These are phyloP conservation scores for Nakazawaea ernobii DNA, from an alignment of 805 yeast species.

Conservation along the genomic window DNA sequence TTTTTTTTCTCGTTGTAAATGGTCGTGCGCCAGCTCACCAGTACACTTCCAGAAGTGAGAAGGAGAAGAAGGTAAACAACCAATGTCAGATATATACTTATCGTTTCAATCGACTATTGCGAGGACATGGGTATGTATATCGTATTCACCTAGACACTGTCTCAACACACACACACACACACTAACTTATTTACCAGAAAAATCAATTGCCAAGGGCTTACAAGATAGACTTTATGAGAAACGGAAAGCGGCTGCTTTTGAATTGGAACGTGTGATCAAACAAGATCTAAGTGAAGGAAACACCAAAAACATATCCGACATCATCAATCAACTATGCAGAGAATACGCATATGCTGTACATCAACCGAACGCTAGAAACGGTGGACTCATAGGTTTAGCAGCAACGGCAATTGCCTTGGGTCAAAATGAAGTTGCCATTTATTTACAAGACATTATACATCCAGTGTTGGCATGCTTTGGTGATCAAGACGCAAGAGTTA, in stretches of 20 bases:
- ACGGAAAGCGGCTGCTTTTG: constrained; percentile 72
- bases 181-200: constrained; percentile 33
- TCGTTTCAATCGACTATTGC: not conserved
- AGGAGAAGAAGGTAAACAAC: no score
- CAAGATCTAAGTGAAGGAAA: constrained; percentile 58
- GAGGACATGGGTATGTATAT: not conserved
- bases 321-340: constrained; percentile 69
- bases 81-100: no score
- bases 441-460: constrained; percentile 78
- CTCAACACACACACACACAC: no score
- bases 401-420: constrained; percentile 95
- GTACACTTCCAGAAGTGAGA: no score
- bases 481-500: constrained; percentile 94
- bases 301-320: constrained; percentile 49
- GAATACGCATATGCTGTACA: constrained; percentile 80
- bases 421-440: constrained; percentile 71
- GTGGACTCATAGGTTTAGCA: constrained; percentile 93
- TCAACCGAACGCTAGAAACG: constrained; percentile 85
- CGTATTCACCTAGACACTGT: no score
- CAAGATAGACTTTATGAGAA: constrained; percentile 73
- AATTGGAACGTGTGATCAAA: constrained; percentile 72
- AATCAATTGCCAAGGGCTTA: constrained; percentile 59
- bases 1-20: no score
- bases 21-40: no score
- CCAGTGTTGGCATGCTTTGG: constrained; percentile 95